Percentiles rank a stretch among this genome's conserved stretches.
These are phyloP conservation scores for Eimeria necatrix DNA, from an alignment of 169 alveolate species.

Conservation along the genomic window DNA sequence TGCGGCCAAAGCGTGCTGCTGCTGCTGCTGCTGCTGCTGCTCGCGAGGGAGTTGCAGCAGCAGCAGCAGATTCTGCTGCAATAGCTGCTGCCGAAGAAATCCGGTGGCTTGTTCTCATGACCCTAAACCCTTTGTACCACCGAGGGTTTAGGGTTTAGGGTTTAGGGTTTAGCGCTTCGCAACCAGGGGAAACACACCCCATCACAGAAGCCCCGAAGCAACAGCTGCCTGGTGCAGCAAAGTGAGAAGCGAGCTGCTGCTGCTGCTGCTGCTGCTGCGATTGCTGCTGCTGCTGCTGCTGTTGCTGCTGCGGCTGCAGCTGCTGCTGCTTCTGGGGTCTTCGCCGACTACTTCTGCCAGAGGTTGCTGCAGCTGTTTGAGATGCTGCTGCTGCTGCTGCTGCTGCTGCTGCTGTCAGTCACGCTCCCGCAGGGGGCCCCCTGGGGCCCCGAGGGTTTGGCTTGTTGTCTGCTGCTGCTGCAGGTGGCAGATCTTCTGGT, in stretches of 20 bases:
- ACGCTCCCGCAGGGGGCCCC: slow-evolving; percentile 61
- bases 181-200: not conserved
- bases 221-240: not conserved
- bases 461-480: not conserved
- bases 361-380: slow-evolving; percentile 3
- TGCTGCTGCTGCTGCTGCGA: not conserved
- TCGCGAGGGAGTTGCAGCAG: slow-evolving; percentile 18
- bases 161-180: not conserved
- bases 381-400: slow-evolving; percentile 32
- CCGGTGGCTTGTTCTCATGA: slow-evolving; percentile 59
- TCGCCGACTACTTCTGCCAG: not conserved
- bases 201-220: not conserved
- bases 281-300: slow-evolving; percentile 11
- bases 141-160: slow-evolving; percentile 62
- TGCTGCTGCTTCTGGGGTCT: not conserved
- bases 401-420: slow-evolving; percentile 23
- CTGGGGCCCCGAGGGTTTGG: slow-evolving; percentile 59
- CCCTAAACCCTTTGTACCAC: slow-evolving; percentile 18
- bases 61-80: slow-evolving; percentile 48
- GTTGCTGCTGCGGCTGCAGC: not conserved
- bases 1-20: slow-evolving; percentile 5
- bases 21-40: slow-evolving; percentile 66
- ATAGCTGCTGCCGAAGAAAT: slow-evolving; percentile 53
- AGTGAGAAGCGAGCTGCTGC: not conserved
- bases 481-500: not conserved